Conservation (phyloP, 139 green algal genomes). For the Tetraselmis chui region DNA sequence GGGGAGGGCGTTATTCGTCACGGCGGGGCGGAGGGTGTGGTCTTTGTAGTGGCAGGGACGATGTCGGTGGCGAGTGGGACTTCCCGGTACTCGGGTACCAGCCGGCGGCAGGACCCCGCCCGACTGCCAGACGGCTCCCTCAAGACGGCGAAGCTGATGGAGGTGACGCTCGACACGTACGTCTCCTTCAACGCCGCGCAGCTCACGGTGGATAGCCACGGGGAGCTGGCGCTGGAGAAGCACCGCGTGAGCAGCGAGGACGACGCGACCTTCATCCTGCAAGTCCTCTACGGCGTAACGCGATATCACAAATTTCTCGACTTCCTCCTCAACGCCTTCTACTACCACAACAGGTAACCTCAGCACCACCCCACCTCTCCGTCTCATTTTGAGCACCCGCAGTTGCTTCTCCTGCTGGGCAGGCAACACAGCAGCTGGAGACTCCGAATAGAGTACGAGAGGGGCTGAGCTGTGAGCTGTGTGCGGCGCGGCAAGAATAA, state of each 20-base stretch:
- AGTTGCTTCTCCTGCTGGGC: too few relatives aligned
- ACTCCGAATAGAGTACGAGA: too few relatives aligned
- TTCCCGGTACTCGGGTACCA: not conserved
- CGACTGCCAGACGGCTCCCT: not conserved
- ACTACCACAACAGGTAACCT: constrained; percentile 46
- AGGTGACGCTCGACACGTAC: constrained; percentile 10
- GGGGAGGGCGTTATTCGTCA: too few relatives aligned
- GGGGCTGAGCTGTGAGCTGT: too few relatives aligned
- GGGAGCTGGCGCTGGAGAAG: constrained; percentile 13
- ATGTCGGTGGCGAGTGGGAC: not conserved
- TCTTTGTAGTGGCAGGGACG: too few relatives aligned
- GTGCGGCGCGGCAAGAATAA: too few relatives aligned
- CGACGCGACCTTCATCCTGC: constrained; percentile 39
- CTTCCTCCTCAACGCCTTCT: constrained; percentile 43
- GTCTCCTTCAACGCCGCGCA: constrained; percentile 16
- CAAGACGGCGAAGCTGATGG: constrained; percentile 1
- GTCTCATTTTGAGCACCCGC: too few relatives aligned
- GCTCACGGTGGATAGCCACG: constrained; percentile 23
- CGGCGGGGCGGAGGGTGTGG: too few relatives aligned
- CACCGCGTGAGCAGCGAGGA: constrained; percentile 20
- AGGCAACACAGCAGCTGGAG: too few relatives aligned
- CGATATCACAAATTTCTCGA: constrained; percentile 35
- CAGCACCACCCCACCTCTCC: too few relatives aligned
- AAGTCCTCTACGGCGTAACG: constrained; percentile 42
- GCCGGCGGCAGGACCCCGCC: not conserved